These are phyloP conservation scores for Thamnidium elegans DNA, from an alignment of 192 early-diverging fungal species.

Conservation along the genomic window DNA sequence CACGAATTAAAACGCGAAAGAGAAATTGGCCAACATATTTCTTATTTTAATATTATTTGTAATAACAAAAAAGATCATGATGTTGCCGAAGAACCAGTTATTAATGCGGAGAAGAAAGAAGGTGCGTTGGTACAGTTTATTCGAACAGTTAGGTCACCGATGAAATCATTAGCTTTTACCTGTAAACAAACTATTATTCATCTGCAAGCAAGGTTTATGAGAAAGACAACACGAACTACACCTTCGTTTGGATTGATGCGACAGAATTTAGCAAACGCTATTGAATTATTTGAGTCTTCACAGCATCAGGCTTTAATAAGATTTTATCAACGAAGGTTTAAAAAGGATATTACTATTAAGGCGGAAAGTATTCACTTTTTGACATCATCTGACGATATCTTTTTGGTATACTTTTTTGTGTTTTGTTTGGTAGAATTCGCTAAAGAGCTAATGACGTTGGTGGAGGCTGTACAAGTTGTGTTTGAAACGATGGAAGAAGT, in stretches of 20 bases:
- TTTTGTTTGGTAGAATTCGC: constrained; percentile 72
- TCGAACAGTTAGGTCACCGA: constrained; percentile 40
- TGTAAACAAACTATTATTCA: constrained; percentile 51
- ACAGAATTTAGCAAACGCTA: constrained; percentile 41
- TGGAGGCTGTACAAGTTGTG: constrained; percentile 24
- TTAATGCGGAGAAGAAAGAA: constrained; percentile 28
- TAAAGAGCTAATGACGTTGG: constrained; percentile 53
- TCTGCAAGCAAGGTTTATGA: constrained; percentile 43
- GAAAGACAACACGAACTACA: constrained; percentile 7
- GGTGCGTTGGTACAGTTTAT: constrained; percentile 44
- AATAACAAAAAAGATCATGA: too few relatives aligned
- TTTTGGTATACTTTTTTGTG: constrained; percentile 72
- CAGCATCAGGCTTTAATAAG: constrained; percentile 42
- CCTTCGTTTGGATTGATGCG: constrained; percentile 12
- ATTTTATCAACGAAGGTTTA: constrained; percentile 36
- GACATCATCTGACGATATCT: constrained; percentile 54
- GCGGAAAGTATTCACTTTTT: not conserved
- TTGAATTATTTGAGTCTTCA: constrained; percentile 47
- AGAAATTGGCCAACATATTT: not conserved
- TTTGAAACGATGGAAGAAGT: not conserved
- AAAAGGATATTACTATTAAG: not conserved
- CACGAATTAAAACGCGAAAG: constrained; percentile 8
- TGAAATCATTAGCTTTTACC: constrained; percentile 51
- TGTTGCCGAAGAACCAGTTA: not conserved
- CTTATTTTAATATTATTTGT: not conserved